A percentile compares a stretch with the other conserved stretches of the same genome.
phyloP scores from a whole-genome alignment of 352 stramenopile genomes.

The Phytophthora quininea region DNA sequence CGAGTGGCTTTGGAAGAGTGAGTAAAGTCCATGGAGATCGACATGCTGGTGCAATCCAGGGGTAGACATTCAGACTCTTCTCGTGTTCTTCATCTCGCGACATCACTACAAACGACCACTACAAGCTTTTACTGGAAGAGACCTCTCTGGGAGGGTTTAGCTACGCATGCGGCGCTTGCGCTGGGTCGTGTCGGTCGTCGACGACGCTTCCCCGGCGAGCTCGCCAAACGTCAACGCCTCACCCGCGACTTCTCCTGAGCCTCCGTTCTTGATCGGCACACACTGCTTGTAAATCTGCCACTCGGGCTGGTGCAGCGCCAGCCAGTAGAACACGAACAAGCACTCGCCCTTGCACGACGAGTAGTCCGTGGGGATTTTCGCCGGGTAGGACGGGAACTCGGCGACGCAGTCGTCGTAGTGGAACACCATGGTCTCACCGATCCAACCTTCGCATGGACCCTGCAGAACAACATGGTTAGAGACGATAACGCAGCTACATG shows the following conservation, averaged over 20 bases:
- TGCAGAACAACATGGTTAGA: constrained; percentile 4
- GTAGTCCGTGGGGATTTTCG: constrained; percentile 46
- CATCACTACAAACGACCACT: neutral
- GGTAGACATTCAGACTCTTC: constrained; percentile 4
- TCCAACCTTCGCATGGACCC: constrained; percentile 60
- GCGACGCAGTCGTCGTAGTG: constrained; percentile 54
- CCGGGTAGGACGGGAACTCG: constrained; percentile 44
- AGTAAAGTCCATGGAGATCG: neutral
- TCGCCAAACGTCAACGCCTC: constrained; percentile 9
- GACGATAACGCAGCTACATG: neutral
- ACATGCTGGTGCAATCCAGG: constrained; percentile 11
- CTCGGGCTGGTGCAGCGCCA: constrained; percentile 35
- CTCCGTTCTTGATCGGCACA: constrained; percentile 35
- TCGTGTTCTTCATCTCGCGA: neutral
- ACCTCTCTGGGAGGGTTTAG: too few relatives aligned
- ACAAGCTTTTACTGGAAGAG: neutral
- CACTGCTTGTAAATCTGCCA: constrained; percentile 57
- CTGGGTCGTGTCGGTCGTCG: constrained; percentile 2
- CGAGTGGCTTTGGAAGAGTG: neutral
- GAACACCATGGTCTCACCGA: constrained; percentile 48
- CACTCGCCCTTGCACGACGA: constrained; percentile 49
- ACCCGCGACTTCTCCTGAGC: constrained; percentile 11
- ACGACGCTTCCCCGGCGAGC: neutral
- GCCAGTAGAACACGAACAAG: constrained; percentile 15
- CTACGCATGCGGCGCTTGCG: neutral